phyloP scores from a whole-genome alignment of 2,329 filamentous ascomycete species.

The Cercospora sp. region DNA sequence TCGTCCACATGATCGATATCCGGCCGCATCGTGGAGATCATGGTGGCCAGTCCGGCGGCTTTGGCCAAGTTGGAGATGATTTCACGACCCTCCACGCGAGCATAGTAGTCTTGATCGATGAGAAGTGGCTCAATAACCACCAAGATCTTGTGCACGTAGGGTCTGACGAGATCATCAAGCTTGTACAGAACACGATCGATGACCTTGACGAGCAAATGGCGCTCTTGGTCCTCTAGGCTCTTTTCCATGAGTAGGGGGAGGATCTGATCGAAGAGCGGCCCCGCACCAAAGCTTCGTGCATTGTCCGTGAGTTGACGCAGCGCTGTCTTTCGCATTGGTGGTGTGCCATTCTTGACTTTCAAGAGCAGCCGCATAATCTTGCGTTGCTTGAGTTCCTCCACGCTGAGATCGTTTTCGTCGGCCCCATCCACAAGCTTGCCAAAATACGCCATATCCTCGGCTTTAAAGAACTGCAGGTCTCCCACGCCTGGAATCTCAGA shows the following conservation, averaged over 20 bases:
- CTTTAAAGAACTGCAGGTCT: conserved; percentile 96
- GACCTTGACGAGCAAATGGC: conserved; percentile 96
- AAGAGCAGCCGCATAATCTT: conserved; percentile 97
- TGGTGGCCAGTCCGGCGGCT: conserved; percentile 92
- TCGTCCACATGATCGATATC: conserved; percentile 99
- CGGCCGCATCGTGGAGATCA: conserved; percentile 99
- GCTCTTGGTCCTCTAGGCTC: conserved; percentile 94
- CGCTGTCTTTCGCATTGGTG: conserved; percentile 97
- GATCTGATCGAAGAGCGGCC: conserved; percentile 94
- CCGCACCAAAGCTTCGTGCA: conserved; percentile 91
- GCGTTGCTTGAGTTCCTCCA: conserved; percentile 94
- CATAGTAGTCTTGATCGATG: conserved; percentile 99
- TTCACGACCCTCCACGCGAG: conserved; percentile 94
- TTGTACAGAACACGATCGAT: conserved; percentile 99
- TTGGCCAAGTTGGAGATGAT: conserved; percentile 98
- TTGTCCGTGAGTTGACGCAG: conserved; percentile 97
- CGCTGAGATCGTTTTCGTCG: conserved; percentile 86
- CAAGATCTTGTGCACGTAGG: conserved; percentile 96
- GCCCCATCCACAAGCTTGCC: conserved; percentile 93
- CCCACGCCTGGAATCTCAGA: conserved; percentile 95
- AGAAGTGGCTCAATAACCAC: conserved; percentile 98
- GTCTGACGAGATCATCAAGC: conserved; percentile 91
- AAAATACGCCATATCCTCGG: conserved; percentile 98
- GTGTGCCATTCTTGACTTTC: conserved; percentile 99
- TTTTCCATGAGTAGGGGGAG: conserved; percentile 97